These are phyloP conservation scores for Jatropha curcas DNA, from an alignment of 345 rosid genomes.

Conservation along the genomic window DNA sequence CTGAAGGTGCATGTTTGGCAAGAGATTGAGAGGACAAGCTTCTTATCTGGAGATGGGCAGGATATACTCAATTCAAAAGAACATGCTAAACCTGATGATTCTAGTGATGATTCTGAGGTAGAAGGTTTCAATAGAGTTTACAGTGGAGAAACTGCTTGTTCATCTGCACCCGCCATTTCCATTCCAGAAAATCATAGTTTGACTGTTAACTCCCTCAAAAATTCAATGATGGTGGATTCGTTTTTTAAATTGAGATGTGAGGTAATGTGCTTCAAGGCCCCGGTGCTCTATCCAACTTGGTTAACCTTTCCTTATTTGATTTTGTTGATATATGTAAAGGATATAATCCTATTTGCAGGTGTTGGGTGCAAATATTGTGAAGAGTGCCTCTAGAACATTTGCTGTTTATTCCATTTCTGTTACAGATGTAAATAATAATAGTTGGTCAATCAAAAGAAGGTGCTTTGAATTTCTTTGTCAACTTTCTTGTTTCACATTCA, in stretches of 20 bases:
- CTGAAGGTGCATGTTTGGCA: constrained; percentile 59
- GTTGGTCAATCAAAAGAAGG: constrained; percentile 99
- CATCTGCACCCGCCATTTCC: constrained; percentile 53
- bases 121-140: constrained; percentile 57
- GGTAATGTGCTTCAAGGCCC: constrained; percentile 48
- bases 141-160: constrained; percentile 72
- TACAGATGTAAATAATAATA: constrained; percentile 73
- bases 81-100: constrained; percentile 44
- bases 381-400: constrained; percentile 82
- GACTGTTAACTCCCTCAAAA: constrained; percentile 44
- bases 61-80: constrained; percentile 54
- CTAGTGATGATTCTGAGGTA: constrained; percentile 71
- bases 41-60: constrained; percentile 81
- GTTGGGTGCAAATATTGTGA: constrained; percentile 94
- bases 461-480: constrained; percentile 29
- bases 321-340: constrained; percentile 13
- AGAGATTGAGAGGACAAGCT: constrained; percentile 78
- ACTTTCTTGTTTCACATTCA: constrained; percentile 22
- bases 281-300: constrained; percentile 17
- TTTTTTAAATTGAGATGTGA: constrained; percentile 89
- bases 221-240: constrained; percentile 66
- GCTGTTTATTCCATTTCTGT: constrained; percentile 95
- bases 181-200: constrained; percentile 43
- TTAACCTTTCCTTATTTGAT: constrained; percentile 17
- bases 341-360: constrained; percentile 60